phyloP scores from a whole-genome alignment of 2,329 filamentous ascomycete genomes.

The Aspergillus alliaceus region DNA sequence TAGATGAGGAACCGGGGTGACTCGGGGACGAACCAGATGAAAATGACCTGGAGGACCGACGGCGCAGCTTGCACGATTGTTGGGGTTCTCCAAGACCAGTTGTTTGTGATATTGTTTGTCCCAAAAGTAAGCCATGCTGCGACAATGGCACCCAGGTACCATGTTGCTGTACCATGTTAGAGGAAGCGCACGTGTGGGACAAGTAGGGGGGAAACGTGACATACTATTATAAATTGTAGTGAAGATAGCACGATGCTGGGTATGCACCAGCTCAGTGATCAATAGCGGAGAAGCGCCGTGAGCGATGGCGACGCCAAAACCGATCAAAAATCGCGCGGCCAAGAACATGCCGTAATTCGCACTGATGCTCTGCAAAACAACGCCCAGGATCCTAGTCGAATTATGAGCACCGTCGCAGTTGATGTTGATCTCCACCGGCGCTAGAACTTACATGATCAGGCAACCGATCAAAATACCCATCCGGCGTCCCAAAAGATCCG shows the following conservation, averaged over 20 bases:
- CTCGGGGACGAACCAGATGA: slow-evolving; percentile 66
- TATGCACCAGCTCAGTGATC: slow-evolving; percentile 29
- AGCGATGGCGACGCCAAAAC: slow-evolving; percentile 28
- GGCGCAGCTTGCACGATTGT: slow-evolving; percentile 61
- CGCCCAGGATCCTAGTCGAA: slow-evolving; percentile 22
- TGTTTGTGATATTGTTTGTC: slow-evolving; percentile 35
- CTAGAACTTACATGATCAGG: slow-evolving; percentile 13
- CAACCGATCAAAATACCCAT: slow-evolving; percentile 48
- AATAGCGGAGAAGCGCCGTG: slow-evolving; percentile 28
- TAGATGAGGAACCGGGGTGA: slow-evolving; percentile 55
- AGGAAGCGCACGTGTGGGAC: not conserved
- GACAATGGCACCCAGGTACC: slow-evolving; percentile 50
- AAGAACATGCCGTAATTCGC: slow-evolving; percentile 30
- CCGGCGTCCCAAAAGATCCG: slow-evolving; percentile 49
- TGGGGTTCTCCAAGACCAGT: slow-evolving; percentile 50
- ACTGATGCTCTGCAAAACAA: slow-evolving; percentile 28
- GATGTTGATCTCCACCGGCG: not conserved
- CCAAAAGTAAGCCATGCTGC: slow-evolving; percentile 45
- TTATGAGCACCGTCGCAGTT: not conserved
- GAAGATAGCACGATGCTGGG: slow-evolving; percentile 29
- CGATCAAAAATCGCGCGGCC: slow-evolving; percentile 29
- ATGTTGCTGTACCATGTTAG: slow-evolving; percentile 34
- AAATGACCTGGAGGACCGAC: slow-evolving; percentile 53
- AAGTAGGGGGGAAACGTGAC: no score
- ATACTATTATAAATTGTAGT: slow-evolving; percentile 26